A percentile compares a stretch with the other conserved stretches of the same genome.
These are phyloP conservation scores for Lepiota venenata DNA, from an alignment of 768 basidiomycete species.

Conservation along the genomic window DNA sequence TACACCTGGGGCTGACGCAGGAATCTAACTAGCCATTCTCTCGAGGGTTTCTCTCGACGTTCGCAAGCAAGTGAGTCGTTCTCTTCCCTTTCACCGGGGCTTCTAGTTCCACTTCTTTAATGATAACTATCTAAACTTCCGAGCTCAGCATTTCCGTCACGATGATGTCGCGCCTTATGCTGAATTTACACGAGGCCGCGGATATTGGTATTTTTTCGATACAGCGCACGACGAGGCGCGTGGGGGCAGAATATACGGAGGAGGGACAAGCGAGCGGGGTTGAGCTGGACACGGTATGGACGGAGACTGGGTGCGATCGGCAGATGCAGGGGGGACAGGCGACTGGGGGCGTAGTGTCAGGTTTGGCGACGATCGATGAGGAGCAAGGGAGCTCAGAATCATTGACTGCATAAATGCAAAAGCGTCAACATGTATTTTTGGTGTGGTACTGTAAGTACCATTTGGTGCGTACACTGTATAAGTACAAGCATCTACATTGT, in stretches of 20 bases:
- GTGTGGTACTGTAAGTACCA: too few relatives aligned
- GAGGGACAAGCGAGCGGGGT: constrained; percentile 8
- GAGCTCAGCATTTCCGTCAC: constrained; percentile 41
- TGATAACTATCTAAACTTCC: not conserved
- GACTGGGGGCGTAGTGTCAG: not conserved
- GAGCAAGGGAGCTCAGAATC: not conserved
- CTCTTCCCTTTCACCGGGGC: not conserved
- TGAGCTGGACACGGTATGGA: constrained; percentile 27
- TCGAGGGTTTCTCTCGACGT: constrained; percentile 44
- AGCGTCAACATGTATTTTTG: too few relatives aligned
- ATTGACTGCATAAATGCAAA: too few relatives aligned
- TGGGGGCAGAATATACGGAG: not conserved
- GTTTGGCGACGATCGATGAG: constrained; percentile 1
- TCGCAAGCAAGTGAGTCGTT: constrained; percentile 41
- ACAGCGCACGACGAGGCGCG: constrained; percentile 10
- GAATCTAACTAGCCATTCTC: constrained; percentile 33
- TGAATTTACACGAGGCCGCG: constrained; percentile 47
- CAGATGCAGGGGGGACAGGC: not conserved
- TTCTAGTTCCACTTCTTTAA: not conserved
- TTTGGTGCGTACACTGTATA: too few relatives aligned
- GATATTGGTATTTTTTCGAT: constrained; percentile 30
- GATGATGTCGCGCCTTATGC: constrained; percentile 53
- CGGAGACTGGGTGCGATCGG: not conserved
- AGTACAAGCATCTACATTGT: too few relatives aligned
- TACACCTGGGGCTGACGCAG: not conserved